A percentile compares a stretch with the other conserved stretches of the same genome.
These are phyloP conservation scores for Penicillium sp. DNA, from an alignment of 2,329 filamentous ascomycete genomes.

Conservation along the genomic window DNA sequence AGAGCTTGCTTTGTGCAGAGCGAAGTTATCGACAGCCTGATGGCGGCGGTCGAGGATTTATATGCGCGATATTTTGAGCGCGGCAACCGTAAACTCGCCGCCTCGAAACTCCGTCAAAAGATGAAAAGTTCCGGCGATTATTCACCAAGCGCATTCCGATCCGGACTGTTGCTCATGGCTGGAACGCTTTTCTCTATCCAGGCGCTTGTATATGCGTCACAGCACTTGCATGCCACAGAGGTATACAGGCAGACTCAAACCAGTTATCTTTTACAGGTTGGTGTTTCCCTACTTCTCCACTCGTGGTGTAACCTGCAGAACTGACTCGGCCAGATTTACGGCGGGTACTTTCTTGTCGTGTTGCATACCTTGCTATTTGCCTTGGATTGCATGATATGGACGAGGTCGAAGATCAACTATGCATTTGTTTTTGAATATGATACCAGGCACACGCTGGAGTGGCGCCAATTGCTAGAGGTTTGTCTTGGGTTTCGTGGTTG, in stretches of 20 bases:
- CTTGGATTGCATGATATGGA: slow-evolving; percentile 80
- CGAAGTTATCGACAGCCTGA: slow-evolving; percentile 74
- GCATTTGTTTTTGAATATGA: slow-evolving; percentile 97
- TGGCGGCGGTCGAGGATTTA: slow-evolving; percentile 79
- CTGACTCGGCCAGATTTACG: slow-evolving; percentile 68
- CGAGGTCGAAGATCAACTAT: slow-evolving; percentile 84
- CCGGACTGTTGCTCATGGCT: slow-evolving; percentile 65
- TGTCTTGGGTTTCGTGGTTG: slow-evolving; percentile 13
- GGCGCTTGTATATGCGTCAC: slow-evolving; percentile 59
- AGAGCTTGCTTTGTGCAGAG: slow-evolving; percentile 89
- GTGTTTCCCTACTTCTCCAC: slow-evolving; percentile 20
- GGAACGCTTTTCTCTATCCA: slow-evolving; percentile 66
- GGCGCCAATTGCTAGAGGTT: slow-evolving; percentile 77
- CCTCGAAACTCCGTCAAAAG: slow-evolving; percentile 77
- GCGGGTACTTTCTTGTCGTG: slow-evolving; percentile 81
- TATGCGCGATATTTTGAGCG: slow-evolving; percentile 93
- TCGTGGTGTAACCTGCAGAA: slow-evolving; percentile 1
- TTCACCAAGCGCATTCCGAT: slow-evolving; percentile 58
- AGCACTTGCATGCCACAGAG: slow-evolving; percentile 53
- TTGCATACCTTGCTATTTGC: slow-evolving; percentile 81
- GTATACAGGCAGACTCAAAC: slow-evolving; percentile 52
- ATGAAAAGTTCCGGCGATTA: slow-evolving; percentile 58
- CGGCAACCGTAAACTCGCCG: slow-evolving; percentile 87
- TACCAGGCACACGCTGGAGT: slow-evolving; percentile 78
- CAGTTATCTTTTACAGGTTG: slow-evolving; percentile 66